Percentiles rank a stretch among this genome's conserved stretches.
Evolutionary conservation across 2,329 filamentous ascomycete species (phyloP).

Genomic region (Chalaropsis ovoidea): DNA sequence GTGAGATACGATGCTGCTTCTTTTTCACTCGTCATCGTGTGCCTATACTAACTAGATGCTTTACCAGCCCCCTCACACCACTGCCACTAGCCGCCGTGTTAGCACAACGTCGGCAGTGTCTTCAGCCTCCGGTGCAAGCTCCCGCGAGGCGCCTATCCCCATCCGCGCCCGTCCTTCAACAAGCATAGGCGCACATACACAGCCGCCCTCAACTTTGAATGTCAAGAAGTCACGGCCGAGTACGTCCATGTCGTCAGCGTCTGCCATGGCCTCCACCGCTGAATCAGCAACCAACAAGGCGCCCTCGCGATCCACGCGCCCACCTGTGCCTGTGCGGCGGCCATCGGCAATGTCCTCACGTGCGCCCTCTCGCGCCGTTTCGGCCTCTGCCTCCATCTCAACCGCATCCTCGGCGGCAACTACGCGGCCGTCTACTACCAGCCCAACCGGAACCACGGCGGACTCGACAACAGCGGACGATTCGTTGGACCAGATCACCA

Average conservation of each 20-base stretch:
- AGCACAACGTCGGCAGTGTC: conserved; percentile 39
- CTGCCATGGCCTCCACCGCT: conserved; percentile 7
- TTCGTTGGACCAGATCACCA: conserved; percentile 46
- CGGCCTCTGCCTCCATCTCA: conserved; percentile 1
- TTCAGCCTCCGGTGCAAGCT: background rate
- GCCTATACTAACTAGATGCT: background rate
- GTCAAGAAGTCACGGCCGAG: conserved; percentile 24
- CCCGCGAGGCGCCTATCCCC: conserved; percentile 9
- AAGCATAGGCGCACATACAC: conserved; percentile 12
- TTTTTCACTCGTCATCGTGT: background rate
- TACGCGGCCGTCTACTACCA: conserved; percentile 20
- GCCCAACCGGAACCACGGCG: conserved; percentile 14
- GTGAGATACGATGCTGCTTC: conserved; percentile 28
- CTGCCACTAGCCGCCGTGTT: conserved; percentile 36
- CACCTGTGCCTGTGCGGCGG: background rate
- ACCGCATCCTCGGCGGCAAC: conserved; percentile 16
- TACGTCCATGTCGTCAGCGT: conserved; percentile 13
- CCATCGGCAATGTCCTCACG: conserved; percentile 18
- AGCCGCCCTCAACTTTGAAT: conserved; percentile 10
- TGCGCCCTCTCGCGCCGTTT: conserved; percentile 14
- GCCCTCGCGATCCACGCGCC: background rate
- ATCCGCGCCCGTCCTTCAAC: conserved; percentile 13
- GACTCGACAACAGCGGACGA: conserved; percentile 28
- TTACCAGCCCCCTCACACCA: conserved; percentile 8
- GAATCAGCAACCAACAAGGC: background rate